Evolutionary conservation across 768 basidiomycete species (phyloP), one percentile per base, ranked within the genome.

Genomic region (Boletus tomentosulus): DNA sequence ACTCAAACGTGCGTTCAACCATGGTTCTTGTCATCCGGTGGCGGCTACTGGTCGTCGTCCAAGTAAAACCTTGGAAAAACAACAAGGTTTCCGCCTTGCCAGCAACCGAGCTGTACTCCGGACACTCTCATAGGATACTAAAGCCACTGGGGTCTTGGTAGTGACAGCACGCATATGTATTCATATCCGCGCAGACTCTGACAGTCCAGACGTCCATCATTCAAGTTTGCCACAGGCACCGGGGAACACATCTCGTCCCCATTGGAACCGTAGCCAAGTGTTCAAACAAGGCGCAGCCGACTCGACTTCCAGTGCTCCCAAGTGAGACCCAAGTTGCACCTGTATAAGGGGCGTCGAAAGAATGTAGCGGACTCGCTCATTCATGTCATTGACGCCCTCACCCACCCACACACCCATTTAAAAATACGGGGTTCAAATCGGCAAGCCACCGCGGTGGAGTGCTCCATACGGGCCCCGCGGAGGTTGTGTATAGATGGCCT

Each of bases 181-280:
- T 69, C 69, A 71, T 71, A 57, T 69, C 68, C 68, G 70, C 66
- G 56, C 59, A 61, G 56, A 49, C 58, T 50, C 54, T 58, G 60
- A 45, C 44, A 11, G 43, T 19, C 19, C 19, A 19, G 19, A 19
- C 19, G 44, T 13, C 51, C 63, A 58, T 62, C 68, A 66, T 55
- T 61, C 56, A 55, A 34, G 46, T 46, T 58, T 46, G 62, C 67
- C 67, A 59, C 62, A 60, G 69, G 65, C 60, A 70, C 68, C 57
- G 64, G 63, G 64, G 57, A 56, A 62, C 45, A 27, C 62, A 59
- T 53, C 24, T 48, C 50, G 57, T 66, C 57, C 57, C 66, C 56
- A 66, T 62, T 58, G 62, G 59, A 47, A 64, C 51, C 56, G 48
- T 52, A 55, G 57, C 56, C 54, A 57, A 49, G 50, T 56, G 63